Base-by-base conservation (phyloP, 306 rosid genomes). In the Astragalus glycyphyllos region DNA sequence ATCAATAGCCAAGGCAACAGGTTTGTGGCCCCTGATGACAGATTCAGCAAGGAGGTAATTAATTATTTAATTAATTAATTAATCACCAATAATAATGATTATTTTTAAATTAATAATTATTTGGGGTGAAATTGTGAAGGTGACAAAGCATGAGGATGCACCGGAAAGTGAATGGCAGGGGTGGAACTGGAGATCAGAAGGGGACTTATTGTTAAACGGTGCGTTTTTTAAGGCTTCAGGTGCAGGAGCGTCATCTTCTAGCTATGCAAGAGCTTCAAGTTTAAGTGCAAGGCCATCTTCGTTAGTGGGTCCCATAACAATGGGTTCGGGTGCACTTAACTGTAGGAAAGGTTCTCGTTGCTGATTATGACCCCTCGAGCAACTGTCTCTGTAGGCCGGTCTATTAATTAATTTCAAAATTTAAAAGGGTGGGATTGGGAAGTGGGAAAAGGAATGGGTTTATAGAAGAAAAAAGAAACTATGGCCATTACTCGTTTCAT, bases 101-200 rank as follows among this genome's bases (percentile, higher is more conserved):
- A 1, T 26, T 26, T 26, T 26, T 26, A 26, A 26, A 26, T 35
- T 14, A 32, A 17, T 71, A 35, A 59, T 48, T 8, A 9, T 72
- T 2, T 26, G 13, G 16, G 58, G 50, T 68, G n/a, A 20, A 55
- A 45, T 54, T 6, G 63, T 55, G 45, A 58, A 93, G 98, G 98
- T 94, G 80, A 94, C 99, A 7, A 94, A 94, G 66, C 93, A 91
- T 23, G 99, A 94, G 85, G 99, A 94, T 80, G 99, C 99, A 5
- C 85, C 95, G 0, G 91, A 90, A 76, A 76, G 80, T 75, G 92
- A 89, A 12, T 94, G 99, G 98, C 84, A 14, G 77, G 55, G 50
- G 31, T 94, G 98, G 98, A 91, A 94, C 35, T 94, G 98, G 98
- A 87, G 99, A 55, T 88, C 97, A 1, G 99, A 84, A 48, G 97